Percentiles rank a stretch among this genome's conserved stretches.
phyloP scores from a whole-genome alignment of 306 rosid species.

The Cicer arietinum region DNA sequence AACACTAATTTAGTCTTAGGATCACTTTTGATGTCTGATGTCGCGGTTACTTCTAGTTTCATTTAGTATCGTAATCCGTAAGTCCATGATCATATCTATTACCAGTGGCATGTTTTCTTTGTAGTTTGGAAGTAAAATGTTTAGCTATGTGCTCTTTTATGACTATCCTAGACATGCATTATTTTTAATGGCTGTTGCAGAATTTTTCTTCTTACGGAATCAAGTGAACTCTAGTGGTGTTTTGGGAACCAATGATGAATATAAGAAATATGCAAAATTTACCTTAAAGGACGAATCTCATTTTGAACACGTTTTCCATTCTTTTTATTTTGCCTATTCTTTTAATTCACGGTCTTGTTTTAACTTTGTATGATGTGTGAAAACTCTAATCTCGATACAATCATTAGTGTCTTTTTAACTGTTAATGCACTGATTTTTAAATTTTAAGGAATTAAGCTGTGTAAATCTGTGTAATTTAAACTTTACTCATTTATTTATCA shows the following conservation, averaged over 20 bases:
- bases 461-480: slow-evolving; percentile 22
- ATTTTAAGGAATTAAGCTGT: slow-evolving; percentile 23
- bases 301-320: slow-evolving; percentile 6
- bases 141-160: slow-evolving; percentile 5
- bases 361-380: slow-evolving; percentile 11
- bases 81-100: slow-evolving; percentile 16
- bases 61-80: neutral
- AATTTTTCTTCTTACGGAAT: neutral
- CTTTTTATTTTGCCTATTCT: slow-evolving; percentile 9
- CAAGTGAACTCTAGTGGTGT: neutral
- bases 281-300: neutral
- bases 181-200: neutral
- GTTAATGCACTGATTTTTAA: neutral
- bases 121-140: neutral
- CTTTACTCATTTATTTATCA: neutral
- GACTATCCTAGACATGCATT: slow-evolving; percentile 13
- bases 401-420: slow-evolving; percentile 8
- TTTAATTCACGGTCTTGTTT: neutral
- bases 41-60: slow-evolving; percentile 22
- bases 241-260: slow-evolving; percentile 16
- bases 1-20: slow-evolving; percentile 18
- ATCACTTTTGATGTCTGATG: slow-evolving; percentile 24
- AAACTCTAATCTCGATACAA: slow-evolving; percentile 24
- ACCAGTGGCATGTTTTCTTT: slow-evolving; percentile 7
- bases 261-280: neutral